A percentile compares a stretch with the other conserved stretches of the same genome.
Evolutionary conservation across 2,329 filamentous ascomycete genomes (phyloP).

Genomic region (Thelonectria discophora): DNA sequence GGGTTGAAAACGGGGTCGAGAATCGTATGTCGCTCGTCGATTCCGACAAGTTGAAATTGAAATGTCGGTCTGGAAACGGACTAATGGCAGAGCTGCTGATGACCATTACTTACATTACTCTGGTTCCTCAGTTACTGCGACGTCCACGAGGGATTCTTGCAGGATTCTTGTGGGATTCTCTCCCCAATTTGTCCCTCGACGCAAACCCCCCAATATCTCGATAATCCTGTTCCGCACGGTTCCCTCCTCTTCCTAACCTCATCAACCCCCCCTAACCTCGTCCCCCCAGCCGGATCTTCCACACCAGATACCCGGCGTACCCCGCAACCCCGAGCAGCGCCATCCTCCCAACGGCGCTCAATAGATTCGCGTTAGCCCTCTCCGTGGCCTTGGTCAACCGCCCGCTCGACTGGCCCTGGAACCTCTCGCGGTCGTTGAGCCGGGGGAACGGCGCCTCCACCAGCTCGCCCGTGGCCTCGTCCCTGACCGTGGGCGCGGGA

Average conservation of each 20-base stretch:
- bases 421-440: conserved; percentile 45
- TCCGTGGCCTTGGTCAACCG: conserved; percentile 23
- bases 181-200: not conserved
- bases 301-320: conserved; percentile 43
- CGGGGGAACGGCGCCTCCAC: conserved; percentile 47
- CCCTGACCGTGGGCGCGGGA: conserved; percentile 46
- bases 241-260: not conserved
- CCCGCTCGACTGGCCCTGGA: conserved; percentile 26
- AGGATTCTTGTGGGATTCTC: no score
- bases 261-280: conserved; percentile 26
- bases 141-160: no score
- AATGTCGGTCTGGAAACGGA: no score
- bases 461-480: conserved; percentile 44
- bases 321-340: conserved; percentile 39
- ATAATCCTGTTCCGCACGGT: conserved; percentile 9
- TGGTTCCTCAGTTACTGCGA: no score
- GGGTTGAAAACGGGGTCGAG: conserved; percentile 9
- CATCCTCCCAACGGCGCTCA: conserved; percentile 36
- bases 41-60: not conserved
- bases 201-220: conserved; percentile 5
- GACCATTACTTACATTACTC: no score
- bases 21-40: conserved; percentile 5
- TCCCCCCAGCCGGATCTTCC: conserved; percentile 43
- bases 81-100: no score
- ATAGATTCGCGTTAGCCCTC: conserved; percentile 41